A percentile compares a stretch with the other conserved stretches of the same genome.
phyloP scores from a whole-genome alignment of 805 yeast genomes.

The Schizosaccharomyces pombe region DNA sequence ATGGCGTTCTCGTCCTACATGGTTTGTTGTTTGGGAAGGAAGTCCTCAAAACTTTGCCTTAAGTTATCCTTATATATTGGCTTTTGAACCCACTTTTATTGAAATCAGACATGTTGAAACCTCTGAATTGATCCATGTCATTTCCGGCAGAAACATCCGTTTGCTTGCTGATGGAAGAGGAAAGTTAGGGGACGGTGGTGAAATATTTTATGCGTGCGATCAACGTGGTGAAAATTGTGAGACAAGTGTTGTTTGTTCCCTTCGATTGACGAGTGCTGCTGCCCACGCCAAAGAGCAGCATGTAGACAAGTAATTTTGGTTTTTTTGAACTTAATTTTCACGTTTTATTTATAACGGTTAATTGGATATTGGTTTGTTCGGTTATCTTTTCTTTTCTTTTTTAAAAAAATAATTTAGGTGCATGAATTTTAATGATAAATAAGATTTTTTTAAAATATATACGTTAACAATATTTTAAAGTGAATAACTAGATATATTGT shows the following conservation, averaged over 20 bases:
- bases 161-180: constrained; percentile 16
- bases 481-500: too few relatives aligned
- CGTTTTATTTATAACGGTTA: neutral
- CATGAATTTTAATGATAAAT: neutral
- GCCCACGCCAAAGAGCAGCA: too few relatives aligned
- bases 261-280: neutral
- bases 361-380: neutral
- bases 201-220: constrained; percentile 5
- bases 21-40: constrained; percentile 95
- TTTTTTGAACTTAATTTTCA: too few relatives aligned
- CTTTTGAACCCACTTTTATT: constrained; percentile 73
- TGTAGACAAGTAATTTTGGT: too few relatives aligned
- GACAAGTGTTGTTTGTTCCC: constrained; percentile 3
- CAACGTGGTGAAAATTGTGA: neutral
- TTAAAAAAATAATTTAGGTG: neutral
- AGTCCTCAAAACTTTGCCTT: constrained; percentile 77
- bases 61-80: constrained; percentile 78
- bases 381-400: neutral
- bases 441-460: neutral
- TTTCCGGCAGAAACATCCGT: constrained; percentile 76
- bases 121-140: constrained; percentile 65
- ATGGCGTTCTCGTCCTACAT: constrained; percentile 82
- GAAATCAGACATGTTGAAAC: constrained; percentile 82
- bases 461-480: too few relatives aligned
- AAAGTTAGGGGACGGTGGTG: constrained; percentile 4